Percentiles rank a stretch among this genome's conserved stretches.
phyloP scores from a whole-genome alignment of 2,329 filamentous ascomycete species.

The Beauveria rudraprayagi region DNA sequence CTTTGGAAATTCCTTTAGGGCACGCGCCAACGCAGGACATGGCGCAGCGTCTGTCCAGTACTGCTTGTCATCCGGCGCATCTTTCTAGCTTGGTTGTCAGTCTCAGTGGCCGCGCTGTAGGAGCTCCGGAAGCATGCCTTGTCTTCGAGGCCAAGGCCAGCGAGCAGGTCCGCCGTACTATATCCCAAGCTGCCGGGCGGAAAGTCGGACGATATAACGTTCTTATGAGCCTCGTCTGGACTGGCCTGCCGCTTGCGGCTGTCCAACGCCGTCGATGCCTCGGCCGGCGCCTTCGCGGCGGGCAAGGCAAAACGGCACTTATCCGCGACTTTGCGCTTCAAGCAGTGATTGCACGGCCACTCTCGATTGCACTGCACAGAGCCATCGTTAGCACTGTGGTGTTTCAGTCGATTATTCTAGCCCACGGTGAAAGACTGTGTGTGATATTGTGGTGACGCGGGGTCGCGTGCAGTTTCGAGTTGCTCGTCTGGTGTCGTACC shows the following conservation, averaged over 20 bases:
- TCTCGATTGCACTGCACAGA: conserved; percentile 28
- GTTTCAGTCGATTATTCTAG: not conserved
- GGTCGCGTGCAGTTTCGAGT: not conserved
- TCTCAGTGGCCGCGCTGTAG: not conserved
- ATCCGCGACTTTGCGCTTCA: conserved; percentile 30
- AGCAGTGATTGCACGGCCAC: conserved; percentile 33
- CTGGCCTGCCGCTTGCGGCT: conserved; percentile 13
- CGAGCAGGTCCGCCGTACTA: not conserved
- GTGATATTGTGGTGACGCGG: not conserved
- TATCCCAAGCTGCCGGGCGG: not conserved
- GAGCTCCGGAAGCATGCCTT: not conserved
- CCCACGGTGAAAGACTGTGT: not conserved
- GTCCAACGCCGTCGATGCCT: not conserved
- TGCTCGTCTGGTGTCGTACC: conserved; percentile 16
- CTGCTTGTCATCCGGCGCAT: conserved; percentile 14
- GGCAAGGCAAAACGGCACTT: conserved; percentile 25
- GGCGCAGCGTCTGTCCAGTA: conserved; percentile 14
- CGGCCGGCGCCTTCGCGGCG: conserved; percentile 14
- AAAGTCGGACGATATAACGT: not conserved
- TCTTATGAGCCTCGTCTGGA: conserved; percentile 5
- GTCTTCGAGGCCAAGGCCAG: conserved; percentile 2
- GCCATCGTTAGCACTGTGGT: conserved; percentile 8
- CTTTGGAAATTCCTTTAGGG: conserved; percentile 25
- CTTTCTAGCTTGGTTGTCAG: conserved; percentile 11
- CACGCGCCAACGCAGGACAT: conserved; percentile 24